These are phyloP conservation scores for Leptoxyphium fumago DNA, from an alignment of 2,329 filamentous ascomycete genomes.

Conservation along the genomic window DNA sequence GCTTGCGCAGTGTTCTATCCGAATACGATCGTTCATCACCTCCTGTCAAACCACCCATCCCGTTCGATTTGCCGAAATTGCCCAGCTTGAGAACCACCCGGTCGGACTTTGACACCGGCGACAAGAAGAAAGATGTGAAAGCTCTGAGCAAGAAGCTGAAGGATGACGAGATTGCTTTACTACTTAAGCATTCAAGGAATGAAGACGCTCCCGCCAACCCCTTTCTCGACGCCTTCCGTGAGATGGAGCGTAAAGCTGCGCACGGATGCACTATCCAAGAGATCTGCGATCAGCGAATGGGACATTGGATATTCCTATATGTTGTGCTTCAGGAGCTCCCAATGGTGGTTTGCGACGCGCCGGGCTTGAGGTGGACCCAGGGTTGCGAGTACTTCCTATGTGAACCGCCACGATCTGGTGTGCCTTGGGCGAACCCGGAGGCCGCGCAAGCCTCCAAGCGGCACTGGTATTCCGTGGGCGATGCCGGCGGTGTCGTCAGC, in stretches of 20 bases:
- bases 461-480: constrained; percentile 62
- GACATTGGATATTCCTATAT: constrained; percentile 72
- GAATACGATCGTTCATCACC: constrained; percentile 85
- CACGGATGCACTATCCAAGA: constrained; percentile 50
- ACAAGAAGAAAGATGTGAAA: constrained; percentile 60
- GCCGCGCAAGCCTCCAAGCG: constrained; percentile 37
- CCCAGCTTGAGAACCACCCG: constrained; percentile 54
- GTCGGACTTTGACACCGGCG: constrained; percentile 47
- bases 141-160: constrained; percentile 58
- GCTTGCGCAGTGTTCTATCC: constrained; percentile 62
- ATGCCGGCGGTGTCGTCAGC: constrained; percentile 45
- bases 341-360: constrained; percentile 63
- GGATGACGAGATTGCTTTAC: constrained; percentile 59
- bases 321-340: constrained; percentile 63
- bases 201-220: constrained; percentile 49
- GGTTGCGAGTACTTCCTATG: constrained; percentile 73
- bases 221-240: constrained; percentile 55
- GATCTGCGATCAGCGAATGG: constrained; percentile 54
- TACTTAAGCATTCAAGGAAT: constrained; percentile 73
- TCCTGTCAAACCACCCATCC: constrained; percentile 79
- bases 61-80: constrained; percentile 71
- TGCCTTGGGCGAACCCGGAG: constrained; percentile 52
- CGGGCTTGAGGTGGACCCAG: constrained; percentile 51
- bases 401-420: constrained; percentile 54
- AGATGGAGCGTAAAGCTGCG: constrained; percentile 56